Conservation (phyloP, 108 stramenopile genomes). For the Pseudonitzschia multiseries region DNA sequence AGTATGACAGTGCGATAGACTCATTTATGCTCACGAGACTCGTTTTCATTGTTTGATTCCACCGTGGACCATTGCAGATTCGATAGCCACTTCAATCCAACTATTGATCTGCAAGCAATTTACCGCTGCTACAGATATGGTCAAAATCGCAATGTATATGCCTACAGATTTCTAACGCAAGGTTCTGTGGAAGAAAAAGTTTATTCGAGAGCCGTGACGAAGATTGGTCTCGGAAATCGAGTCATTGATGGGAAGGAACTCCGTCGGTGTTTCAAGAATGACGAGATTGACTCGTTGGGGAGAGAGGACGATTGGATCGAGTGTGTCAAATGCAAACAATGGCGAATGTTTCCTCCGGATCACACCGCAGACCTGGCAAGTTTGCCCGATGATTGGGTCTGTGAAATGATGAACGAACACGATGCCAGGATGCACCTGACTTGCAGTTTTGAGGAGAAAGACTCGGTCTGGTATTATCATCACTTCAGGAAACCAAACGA, state of each 20-base stretch:
- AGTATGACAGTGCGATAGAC: no score
- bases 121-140: constrained; percentile 74
- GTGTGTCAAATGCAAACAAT: constrained; percentile 54
- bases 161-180: constrained; percentile 73
- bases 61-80: constrained; percentile 12
- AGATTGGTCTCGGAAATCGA: constrained; percentile 55
- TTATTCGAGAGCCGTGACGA: constrained; percentile 61
- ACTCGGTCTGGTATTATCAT: constrained; percentile 35
- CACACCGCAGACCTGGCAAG: neutral
- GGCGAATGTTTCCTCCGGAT: constrained; percentile 42
- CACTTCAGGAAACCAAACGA: constrained; percentile 23
- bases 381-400: constrained; percentile 42
- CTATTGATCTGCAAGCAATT: constrained; percentile 58
- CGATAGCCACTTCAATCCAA: constrained; percentile 70
- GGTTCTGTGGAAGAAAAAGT: constrained; percentile 82
- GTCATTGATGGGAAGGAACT: constrained; percentile 65
- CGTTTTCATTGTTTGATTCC: constrained; percentile 28
- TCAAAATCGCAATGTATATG: constrained; percentile 62
- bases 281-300: constrained; percentile 55
- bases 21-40: neutral
- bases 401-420: constrained; percentile 32
- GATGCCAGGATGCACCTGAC: constrained; percentile 24
- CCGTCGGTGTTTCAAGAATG: constrained; percentile 48
- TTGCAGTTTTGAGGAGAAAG: constrained; percentile 32
- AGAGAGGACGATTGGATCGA: constrained; percentile 56